Evolutionary conservation across 495 filamentous ascomycete species (phyloP).

Genomic region (Chlorociboria aeruginascens): DNA sequence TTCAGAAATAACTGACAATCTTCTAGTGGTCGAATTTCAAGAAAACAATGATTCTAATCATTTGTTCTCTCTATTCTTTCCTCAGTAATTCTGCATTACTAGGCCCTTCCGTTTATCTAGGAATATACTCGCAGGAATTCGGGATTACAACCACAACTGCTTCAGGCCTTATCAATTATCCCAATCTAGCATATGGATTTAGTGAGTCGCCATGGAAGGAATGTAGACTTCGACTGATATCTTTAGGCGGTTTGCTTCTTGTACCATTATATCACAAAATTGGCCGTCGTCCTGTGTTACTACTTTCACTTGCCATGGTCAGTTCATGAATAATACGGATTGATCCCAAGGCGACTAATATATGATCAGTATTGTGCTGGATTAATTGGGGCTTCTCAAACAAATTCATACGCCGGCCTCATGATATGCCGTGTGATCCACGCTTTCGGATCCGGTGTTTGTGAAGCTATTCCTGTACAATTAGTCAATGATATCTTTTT

Average conservation of each 20-base stretch:
- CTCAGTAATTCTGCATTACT: constrained; percentile 45
- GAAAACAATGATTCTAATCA: constrained; percentile 47
- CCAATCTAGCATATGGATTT: constrained; percentile 52
- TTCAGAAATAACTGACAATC: neutral
- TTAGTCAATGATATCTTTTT: constrained; percentile 59
- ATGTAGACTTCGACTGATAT: neutral
- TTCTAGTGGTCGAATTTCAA: constrained; percentile 42
- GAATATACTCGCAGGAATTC: constrained; percentile 43
- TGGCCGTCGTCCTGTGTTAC: constrained; percentile 43
- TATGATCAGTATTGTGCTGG: constrained; percentile 37
- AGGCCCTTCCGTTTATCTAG: constrained; percentile 49
- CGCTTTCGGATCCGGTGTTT: constrained; percentile 45
- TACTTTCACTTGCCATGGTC: constrained; percentile 35
- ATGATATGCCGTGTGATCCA: constrained; percentile 46
- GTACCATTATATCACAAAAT: constrained; percentile 48
- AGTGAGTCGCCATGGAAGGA: constrained; percentile 20
- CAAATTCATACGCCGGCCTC: constrained; percentile 35
- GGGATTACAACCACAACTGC: constrained; percentile 34
- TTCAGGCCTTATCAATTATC: constrained; percentile 46
- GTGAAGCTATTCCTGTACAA: constrained; percentile 51
- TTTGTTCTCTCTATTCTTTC: constrained; percentile 49
- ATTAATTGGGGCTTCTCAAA: constrained; percentile 42
- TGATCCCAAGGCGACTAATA: neutral
- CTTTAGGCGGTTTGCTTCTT: constrained; percentile 39
- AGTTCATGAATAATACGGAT: constrained; percentile 10